Evolutionary conservation across 257 asterid species (phyloP).

Genomic region (Misopates orontium): DNA sequence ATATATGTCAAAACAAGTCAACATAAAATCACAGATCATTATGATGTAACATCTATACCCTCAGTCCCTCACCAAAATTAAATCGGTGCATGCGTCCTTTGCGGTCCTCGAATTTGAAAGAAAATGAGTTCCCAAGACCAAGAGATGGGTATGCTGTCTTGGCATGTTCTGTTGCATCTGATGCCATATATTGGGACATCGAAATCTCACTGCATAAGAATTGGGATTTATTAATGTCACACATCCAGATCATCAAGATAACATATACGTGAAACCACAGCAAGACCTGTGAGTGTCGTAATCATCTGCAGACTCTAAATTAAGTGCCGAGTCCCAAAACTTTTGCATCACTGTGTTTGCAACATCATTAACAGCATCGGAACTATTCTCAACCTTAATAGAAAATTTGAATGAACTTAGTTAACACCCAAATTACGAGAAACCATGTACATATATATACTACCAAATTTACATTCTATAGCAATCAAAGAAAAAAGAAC

Average conservation of each 20-base stretch:
- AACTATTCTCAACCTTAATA: conserved; percentile 74
- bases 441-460: conserved; percentile 12
- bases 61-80: conserved; percentile 81
- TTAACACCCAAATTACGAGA: conserved; percentile 12
- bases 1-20: background rate
- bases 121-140: conserved; percentile 75
- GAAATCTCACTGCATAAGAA: conserved; percentile 74
- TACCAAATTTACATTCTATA: conserved; percentile 11
- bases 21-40: background rate
- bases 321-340: conserved; percentile 96
- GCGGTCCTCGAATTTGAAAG: conserved; percentile 77
- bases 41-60: conserved; percentile 27
- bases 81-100: conserved; percentile 79
- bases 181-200: conserved; percentile 57
- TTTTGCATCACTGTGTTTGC: conserved; percentile 89
- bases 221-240: conserved; percentile 21
- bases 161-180: conserved; percentile 59
- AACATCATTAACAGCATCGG: conserved; percentile 69
- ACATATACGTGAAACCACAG: conserved; percentile 18
- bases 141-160: conserved; percentile 70
- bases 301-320: conserved; percentile 83
- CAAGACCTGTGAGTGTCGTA: conserved; percentile 72
- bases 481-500: conserved; percentile 18
- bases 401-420: conserved; percentile 20
- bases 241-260: conserved; percentile 11